phyloP scores from a whole-genome alignment of 495 filamentous ascomycete species.

The Parathielavia hyrcaniae region DNA sequence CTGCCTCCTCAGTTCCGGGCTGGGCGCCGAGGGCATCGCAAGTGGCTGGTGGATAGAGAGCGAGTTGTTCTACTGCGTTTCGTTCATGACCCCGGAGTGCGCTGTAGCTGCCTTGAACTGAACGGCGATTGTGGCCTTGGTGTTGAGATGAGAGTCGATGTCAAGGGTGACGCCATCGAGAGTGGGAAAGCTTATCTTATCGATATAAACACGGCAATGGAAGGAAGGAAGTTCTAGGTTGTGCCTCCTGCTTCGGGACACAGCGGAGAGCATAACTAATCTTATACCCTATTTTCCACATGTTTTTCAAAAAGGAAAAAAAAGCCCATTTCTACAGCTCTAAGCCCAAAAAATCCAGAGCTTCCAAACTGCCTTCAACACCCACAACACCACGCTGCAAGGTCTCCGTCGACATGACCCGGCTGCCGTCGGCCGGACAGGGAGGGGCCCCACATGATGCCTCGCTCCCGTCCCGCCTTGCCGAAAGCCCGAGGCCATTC shows the following conservation, averaged over 20 bases:
- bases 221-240: too few relatives aligned
- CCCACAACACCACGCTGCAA: background rate
- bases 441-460: slow-evolving; percentile 1
- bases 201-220: too few relatives aligned
- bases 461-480: slow-evolving; percentile 8
- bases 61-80: background rate
- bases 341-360: background rate
- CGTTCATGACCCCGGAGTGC: background rate
- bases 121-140: background rate
- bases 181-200: too few relatives aligned
- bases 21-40: slow-evolving; percentile 29
- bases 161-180: too few relatives aligned
- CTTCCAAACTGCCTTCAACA: too few relatives aligned
- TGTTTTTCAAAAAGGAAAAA: too few relatives aligned
- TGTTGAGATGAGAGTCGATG: too few relatives aligned
- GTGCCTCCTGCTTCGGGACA: too few relatives aligned
- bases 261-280: too few relatives aligned
- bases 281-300: too few relatives aligned
- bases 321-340: background rate
- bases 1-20: slow-evolving; percentile 60
- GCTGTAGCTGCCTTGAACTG: background rate
- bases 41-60: background rate
- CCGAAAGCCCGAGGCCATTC: slow-evolving; percentile 16
- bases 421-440: slow-evolving; percentile 13
- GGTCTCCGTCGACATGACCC: slow-evolving; percentile 2